Evolutionary conservation across 1,284 basidiomycete species (phyloP).

Genomic region (Ceratobasidium sp.): DNA sequence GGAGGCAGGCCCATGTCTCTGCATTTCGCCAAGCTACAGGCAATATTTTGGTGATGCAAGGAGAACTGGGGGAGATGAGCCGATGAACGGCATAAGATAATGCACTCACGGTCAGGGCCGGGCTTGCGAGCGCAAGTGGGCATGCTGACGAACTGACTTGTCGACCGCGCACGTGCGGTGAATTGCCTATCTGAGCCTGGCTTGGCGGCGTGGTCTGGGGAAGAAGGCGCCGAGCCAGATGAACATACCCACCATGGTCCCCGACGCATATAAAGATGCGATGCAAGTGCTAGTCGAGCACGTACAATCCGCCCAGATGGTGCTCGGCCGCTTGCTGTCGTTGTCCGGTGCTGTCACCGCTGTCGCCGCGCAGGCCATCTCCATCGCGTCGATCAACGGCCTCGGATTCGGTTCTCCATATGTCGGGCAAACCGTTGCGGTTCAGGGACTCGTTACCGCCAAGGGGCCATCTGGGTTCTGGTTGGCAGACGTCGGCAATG

Average conservation of each 20-base stretch:
- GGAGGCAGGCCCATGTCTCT: constrained; percentile 16
- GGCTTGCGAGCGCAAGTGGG: no score
- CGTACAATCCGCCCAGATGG: constrained; percentile 28
- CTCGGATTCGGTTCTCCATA: constrained; percentile 63
- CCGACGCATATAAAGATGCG: constrained; percentile 37
- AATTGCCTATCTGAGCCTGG: neutral
- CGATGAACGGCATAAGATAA: neutral
- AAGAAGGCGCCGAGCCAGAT: constrained; percentile 25
- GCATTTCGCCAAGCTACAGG: constrained; percentile 44
- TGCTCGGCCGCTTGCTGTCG: constrained; percentile 24
- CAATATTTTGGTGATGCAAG: constrained; percentile 45
- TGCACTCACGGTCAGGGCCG: no score
- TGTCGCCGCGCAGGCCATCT: constrained; percentile 26
- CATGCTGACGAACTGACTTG: no score
- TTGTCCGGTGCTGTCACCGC: constrained; percentile 9
- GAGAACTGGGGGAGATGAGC: constrained; percentile 20
- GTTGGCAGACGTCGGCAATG: constrained; percentile 59
- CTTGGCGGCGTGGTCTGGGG: constrained; percentile 35
- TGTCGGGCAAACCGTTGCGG: constrained; percentile 60
- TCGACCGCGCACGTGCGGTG: constrained; percentile 22
- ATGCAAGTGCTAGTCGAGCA: constrained; percentile 8
- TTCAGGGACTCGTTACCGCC: constrained; percentile 66
- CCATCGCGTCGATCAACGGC: constrained; percentile 56
- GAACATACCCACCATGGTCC: constrained; percentile 8
- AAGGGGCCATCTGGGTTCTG: constrained; percentile 66